Conservation (phyloP, 1,284 basidiomycete genomes). For the Cutaneotrichosporon sp. region DNA sequence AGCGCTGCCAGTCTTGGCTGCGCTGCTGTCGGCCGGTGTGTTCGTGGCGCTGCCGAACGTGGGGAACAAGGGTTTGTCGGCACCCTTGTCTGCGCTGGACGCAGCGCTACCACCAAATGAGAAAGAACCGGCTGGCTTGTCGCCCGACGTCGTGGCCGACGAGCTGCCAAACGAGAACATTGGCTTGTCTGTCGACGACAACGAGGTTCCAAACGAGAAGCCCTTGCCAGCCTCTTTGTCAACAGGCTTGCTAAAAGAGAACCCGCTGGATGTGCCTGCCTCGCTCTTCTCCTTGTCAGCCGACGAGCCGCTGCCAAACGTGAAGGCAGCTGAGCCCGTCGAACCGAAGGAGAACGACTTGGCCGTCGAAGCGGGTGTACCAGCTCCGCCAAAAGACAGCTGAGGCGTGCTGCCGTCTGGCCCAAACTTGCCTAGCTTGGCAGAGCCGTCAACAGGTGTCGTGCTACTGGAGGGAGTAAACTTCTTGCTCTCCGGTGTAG, state of each 20-base stretch:
- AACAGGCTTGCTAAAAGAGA: neutral
- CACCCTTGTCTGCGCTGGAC: slow-evolving; percentile 6
- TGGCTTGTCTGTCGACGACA: neutral
- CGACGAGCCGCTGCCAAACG: slow-evolving; percentile 8
- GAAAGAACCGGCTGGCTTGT: slow-evolving; percentile 11
- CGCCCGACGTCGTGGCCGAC: neutral
- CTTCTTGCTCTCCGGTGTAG: slow-evolving; percentile 35
- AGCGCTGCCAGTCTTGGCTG: no score
- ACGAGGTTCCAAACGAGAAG: slow-evolving; percentile 4
- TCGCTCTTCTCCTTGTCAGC: neutral
- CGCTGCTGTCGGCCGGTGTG: neutral
- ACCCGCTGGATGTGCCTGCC: neutral
- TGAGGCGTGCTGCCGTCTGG: slow-evolving; percentile 35
- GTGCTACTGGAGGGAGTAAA: slow-evolving; percentile 27
- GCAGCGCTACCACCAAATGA: slow-evolving; percentile 6
- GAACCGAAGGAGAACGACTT: slow-evolving; percentile 1
- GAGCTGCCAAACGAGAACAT: slow-evolving; percentile 7
- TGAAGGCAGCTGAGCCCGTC: slow-evolving; percentile 4
- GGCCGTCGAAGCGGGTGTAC: slow-evolving; percentile 9
- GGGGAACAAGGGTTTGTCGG: neutral
- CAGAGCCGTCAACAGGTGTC: slow-evolving; percentile 19
- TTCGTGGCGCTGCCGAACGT: no score
- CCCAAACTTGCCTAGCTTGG: slow-evolving; percentile 41
- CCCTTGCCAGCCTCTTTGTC: neutral
- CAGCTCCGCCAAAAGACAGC: slow-evolving; percentile 33